Evolutionary conservation across 2,329 filamentous ascomycete genomes (phyloP).

Genomic region (Daldinia eschscholtzii): DNA sequence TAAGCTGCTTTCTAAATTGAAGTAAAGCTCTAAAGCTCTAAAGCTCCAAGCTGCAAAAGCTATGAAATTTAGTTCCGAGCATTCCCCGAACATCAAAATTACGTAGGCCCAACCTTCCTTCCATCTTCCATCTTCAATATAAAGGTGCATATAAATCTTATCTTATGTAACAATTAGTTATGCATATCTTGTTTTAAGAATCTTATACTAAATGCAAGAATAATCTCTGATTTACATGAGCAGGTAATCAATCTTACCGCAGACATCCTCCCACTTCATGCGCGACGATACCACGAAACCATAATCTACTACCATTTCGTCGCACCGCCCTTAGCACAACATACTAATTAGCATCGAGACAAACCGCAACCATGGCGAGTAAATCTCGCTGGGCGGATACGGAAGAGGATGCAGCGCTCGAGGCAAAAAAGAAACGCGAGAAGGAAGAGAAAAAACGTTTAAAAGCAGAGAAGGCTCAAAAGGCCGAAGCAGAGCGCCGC

Average conservation of each 20-base stretch:
- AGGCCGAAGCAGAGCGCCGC: conserved; percentile 65
- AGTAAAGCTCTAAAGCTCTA: not conserved
- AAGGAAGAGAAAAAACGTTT: conserved; percentile 90
- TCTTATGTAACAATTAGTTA: not conserved
- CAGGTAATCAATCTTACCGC: not conserved
- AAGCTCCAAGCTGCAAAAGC: conserved; percentile 20
- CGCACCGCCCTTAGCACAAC: conserved; percentile 9
- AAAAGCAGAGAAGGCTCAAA: conserved; percentile 84
- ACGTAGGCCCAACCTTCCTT: conserved; percentile 20
- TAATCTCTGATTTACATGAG: not conserved
- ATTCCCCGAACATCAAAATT: conserved; percentile 42
- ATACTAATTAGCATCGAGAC: conserved; percentile 18
- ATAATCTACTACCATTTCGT: conserved; percentile 11
- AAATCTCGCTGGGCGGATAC: conserved; percentile 91
- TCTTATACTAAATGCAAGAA: not conserved
- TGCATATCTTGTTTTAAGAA: not conserved
- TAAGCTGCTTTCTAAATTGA: conserved; percentile 9
- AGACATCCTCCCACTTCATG: not conserved
- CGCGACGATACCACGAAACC: conserved; percentile 12
- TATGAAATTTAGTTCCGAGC: conserved; percentile 42
- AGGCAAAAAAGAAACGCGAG: conserved; percentile 79
- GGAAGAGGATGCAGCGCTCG: conserved; percentile 81
- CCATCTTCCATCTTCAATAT: not conserved
- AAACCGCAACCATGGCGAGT: conserved; percentile 64
- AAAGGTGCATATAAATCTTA: not conserved